Evolutionary conservation across 805 yeast species (phyloP).

Genomic region (Starmerella riodocensis): DNA sequence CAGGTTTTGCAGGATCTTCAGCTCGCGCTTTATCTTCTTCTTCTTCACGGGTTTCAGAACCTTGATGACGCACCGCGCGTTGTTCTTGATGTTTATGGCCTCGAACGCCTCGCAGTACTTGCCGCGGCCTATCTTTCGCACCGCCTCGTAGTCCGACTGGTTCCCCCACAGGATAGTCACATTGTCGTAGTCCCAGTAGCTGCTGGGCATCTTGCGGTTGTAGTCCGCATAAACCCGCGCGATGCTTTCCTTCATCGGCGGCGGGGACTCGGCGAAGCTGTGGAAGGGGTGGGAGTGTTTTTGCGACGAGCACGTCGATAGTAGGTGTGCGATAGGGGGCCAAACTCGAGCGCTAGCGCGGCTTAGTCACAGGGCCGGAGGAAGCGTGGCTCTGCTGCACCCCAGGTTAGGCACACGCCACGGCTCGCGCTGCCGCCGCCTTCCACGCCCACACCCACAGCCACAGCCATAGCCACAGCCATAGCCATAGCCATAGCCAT

Average conservation of each 20-base stretch:
- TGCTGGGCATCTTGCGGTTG: slow-evolving; percentile 57
- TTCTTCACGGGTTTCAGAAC: slow-evolving; percentile 87
- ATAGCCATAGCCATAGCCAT: too few relatives aligned
- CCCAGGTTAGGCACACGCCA: too few relatives aligned
- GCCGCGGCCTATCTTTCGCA: slow-evolving; percentile 78
- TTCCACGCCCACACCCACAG: too few relatives aligned
- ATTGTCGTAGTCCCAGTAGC: slow-evolving; percentile 73
- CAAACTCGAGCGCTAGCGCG: too few relatives aligned
- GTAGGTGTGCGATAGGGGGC: too few relatives aligned
- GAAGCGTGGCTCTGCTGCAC: too few relatives aligned
- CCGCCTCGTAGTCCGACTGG: slow-evolving; percentile 73
- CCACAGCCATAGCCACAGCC: too few relatives aligned
- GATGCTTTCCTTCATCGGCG: slow-evolving; percentile 36
- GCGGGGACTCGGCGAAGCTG: too few relatives aligned
- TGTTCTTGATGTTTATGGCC: slow-evolving; percentile 50
- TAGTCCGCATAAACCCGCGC: slow-evolving; percentile 76
- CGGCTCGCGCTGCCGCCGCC: too few relatives aligned
- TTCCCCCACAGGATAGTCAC: slow-evolving; percentile 70
- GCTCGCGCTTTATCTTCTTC: slow-evolving; percentile 84
- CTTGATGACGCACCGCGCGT: slow-evolving; percentile 66
- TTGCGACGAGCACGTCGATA: too few relatives aligned
- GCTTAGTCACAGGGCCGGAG: too few relatives aligned
- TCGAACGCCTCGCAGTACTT: slow-evolving; percentile 88
- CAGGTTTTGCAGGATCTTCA: slow-evolving; percentile 72
- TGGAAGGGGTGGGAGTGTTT: too few relatives aligned